Base-by-base conservation (phyloP, 1,284 basidiomycete genomes). In the Phellopilus nigrolimitatus region DNA sequence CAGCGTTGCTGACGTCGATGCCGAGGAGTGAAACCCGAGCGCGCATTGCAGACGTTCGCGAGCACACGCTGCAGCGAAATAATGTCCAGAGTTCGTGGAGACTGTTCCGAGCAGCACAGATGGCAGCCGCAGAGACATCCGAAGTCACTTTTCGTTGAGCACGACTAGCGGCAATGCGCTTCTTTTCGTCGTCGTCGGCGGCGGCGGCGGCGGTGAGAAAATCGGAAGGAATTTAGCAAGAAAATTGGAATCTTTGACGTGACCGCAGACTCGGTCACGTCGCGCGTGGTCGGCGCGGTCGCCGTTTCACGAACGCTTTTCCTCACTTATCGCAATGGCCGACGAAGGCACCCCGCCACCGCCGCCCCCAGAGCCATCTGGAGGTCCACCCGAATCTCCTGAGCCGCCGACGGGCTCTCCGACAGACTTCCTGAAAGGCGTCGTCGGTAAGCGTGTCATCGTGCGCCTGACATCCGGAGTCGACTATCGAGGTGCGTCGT, bases 381-480 rank as follows among this genome's bases (percentile, higher is more conserved):
- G 77, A 0, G 75, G 80, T 4, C 74, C 79, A 0, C 79, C 77
- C 0, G 73, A 74, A 2, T 70, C 73, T 4, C 71, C 71, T 0
- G 65, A 73, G 19, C 67, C 74, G 0, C 48, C 62, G 1, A 69
- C 75, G 6, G 91, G 91, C 6, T 92, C 91, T 0, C 92, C 91
- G 0, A 91, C 90, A 0, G 90, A 93, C 60, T 95, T 95, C 59
- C 66, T 95, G 55, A 94, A 94, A 69, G 89, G 86, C 46, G 94
- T 98, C 24, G 95, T 98, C 22, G 95, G 95, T 25, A 97, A 97
- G 69, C 80, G 80, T 48, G 95, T 98, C 52, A 88, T 95, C 57
- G 97, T 98, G 37, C 79, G 95, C 51, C 76, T 99, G 52, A 93
- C 90, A n/a, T 93, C 89, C 36, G 97, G 97, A 1, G 88, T 99